These are phyloP conservation scores for Tieghemostelium lacteum DNA, from an alignment of 78 protist genomes.

Conservation along the genomic window DNA sequence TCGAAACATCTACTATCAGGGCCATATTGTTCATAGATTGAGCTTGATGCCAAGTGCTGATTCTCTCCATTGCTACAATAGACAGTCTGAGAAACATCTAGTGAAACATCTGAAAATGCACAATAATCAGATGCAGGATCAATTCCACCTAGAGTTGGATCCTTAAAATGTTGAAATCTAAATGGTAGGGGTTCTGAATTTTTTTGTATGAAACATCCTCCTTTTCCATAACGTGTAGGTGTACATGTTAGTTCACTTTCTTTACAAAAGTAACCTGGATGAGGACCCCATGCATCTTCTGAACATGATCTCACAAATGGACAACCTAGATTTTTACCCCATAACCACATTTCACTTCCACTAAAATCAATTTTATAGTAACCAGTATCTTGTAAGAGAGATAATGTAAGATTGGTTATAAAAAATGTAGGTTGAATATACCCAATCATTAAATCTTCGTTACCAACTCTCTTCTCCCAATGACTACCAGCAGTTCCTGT, in stretches of 20 bases:
- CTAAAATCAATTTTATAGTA: background rate
- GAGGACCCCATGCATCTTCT: background rate
- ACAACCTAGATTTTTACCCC: constrained; percentile 53
- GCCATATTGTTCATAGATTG: constrained; percentile 1
- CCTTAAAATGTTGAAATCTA: constrained; percentile 2
- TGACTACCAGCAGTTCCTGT: constrained; percentile 66
- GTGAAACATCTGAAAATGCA: constrained; percentile 9
- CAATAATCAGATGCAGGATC: constrained; percentile 6
- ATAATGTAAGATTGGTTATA: constrained; percentile 19
- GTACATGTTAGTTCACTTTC: background rate
- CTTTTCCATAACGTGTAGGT: constrained; percentile 1
- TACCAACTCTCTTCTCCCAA: constrained; percentile 19
- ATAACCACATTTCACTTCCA: constrained; percentile 1
- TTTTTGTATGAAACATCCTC: background rate
- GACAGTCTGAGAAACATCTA: background rate
- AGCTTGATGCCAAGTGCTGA: background rate
- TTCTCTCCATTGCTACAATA: constrained; percentile 8
- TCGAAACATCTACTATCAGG: constrained; percentile 61
- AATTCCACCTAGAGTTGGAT: constrained; percentile 2
- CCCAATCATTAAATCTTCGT: constrained; percentile 41
- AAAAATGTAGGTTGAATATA: background rate
- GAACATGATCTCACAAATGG: background rate
- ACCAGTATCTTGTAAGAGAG: constrained; percentile 24
- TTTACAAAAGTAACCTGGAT: constrained; percentile 17
- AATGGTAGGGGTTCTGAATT: background rate